A percentile compares a stretch with the other conserved stretches of the same genome.
These are phyloP conservation scores for Eutrema yunnanense DNA, from an alignment of 345 rosid genomes.

Conservation along the genomic window DNA sequence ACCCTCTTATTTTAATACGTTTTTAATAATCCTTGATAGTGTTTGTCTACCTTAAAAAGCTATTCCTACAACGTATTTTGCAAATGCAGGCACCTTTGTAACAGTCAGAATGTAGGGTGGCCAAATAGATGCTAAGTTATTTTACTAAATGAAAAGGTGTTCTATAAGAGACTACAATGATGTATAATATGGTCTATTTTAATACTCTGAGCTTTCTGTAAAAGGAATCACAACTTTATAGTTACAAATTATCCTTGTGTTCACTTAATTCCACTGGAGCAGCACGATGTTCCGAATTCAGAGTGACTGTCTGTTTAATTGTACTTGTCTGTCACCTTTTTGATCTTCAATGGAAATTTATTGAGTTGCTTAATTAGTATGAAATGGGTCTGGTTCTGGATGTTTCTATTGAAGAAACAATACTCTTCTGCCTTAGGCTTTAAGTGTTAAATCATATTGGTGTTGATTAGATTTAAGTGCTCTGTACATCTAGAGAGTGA, in stretches of 20 bases:
- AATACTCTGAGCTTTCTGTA: neutral
- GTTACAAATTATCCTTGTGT: neutral
- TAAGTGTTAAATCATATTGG: neutral
- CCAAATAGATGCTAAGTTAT: neutral
- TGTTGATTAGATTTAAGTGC: neutral
- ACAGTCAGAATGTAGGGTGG: slow-evolving; percentile 3
- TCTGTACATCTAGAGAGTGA: neutral
- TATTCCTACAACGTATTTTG: neutral
- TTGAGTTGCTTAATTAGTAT: neutral
- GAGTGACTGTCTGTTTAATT: neutral
- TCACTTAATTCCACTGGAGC: neutral
- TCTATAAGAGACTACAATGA: neutral
- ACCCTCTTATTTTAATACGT: neutral
- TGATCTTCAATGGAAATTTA: neutral
- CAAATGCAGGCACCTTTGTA: neutral
- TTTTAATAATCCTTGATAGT: neutral
- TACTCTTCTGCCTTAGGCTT: neutral
- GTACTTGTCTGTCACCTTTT: neutral
- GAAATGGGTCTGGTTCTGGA: neutral
- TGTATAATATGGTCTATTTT: neutral
- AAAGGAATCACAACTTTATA: neutral
- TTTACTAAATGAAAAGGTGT: neutral
- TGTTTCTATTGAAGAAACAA: neutral
- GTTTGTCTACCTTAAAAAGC: neutral
- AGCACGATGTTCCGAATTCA: neutral